Evolutionary conservation across 164 flowering plant genomes (phyloP).

Genomic region (Piper longum): DNA sequence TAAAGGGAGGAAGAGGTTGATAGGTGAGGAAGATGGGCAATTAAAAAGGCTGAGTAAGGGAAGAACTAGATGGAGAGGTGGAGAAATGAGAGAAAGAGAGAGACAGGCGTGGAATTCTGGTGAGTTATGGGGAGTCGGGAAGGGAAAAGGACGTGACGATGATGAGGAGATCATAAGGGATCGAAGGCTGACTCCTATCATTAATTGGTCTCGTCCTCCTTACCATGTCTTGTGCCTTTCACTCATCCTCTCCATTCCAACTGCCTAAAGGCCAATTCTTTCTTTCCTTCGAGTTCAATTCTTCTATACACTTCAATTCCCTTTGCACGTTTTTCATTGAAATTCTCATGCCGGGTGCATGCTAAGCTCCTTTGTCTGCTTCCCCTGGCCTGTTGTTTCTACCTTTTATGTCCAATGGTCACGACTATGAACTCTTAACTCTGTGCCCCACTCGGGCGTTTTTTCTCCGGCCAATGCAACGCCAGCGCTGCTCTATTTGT

Average conservation of each 20-base stretch:
- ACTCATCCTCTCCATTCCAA: conserved; percentile 50
- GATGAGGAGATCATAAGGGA: conserved; percentile 36
- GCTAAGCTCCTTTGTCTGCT: too few relatives aligned
- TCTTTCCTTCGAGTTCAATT: neutral
- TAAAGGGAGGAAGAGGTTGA: conserved; percentile 1
- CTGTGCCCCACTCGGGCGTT: neutral
- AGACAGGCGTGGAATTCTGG: conserved; percentile 57
- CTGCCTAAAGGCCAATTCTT: conserved; percentile 13
- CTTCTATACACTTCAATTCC: neutral
- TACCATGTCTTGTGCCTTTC: conserved; percentile 45
- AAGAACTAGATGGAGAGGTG: neutral
- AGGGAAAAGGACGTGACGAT: conserved; percentile 70
- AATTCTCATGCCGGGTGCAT: neutral
- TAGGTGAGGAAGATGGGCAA: conserved; percentile 1
- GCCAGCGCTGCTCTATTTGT: too few relatives aligned
- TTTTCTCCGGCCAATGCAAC: neutral
- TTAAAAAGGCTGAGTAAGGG: neutral
- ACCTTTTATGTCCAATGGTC: neutral
- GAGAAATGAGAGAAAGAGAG: neutral
- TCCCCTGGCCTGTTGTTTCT: neutral
- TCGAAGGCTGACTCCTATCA: conserved; percentile 11
- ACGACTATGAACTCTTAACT: neutral
- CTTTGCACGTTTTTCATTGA: neutral
- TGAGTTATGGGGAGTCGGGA: conserved; percentile 43
- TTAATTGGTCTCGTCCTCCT: conserved; percentile 32